Conservation (phyloP, 2,329 filamentous ascomycete species). For the Colletotrichum truncatum region DNA sequence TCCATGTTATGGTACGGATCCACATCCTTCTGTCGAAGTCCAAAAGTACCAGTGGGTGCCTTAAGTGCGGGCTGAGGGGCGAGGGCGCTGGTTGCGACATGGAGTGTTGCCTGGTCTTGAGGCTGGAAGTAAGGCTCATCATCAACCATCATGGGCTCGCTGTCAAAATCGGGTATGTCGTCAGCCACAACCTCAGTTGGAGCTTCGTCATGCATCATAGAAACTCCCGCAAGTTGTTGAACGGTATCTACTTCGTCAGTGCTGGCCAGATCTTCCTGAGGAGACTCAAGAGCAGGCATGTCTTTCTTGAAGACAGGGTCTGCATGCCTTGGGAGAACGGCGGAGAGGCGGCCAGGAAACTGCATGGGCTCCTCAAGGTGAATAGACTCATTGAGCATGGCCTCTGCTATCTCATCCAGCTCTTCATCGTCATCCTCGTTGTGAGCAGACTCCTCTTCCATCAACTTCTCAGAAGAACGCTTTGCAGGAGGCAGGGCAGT, state of each 20-base stretch:
- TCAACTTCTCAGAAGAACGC: conserved; percentile 47
- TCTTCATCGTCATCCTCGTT: conserved; percentile 33
- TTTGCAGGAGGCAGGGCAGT: conserved; percentile 32
- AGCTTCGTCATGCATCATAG: conserved; percentile 22
- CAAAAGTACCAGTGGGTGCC: conserved; percentile 43
- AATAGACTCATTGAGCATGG: conserved; percentile 36
- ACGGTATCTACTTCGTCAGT: background rate
- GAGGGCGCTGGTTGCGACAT: too few species aligned
- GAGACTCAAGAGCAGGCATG: conserved; percentile 36
- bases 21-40: conserved; percentile 58
- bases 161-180: background rate
- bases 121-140: conserved; percentile 38
- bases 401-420: conserved; percentile 34
- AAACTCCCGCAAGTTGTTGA: conserved; percentile 4
- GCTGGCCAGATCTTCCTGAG: background rate
- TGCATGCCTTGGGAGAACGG: conserved; percentile 52
- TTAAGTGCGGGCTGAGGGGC: conserved; percentile 40
- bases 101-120: conserved; percentile 15
- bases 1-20: conserved; percentile 51
- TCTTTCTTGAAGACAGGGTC: conserved; percentile 48
- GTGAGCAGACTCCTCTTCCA: conserved; percentile 40
- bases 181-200: conserved; percentile 1
- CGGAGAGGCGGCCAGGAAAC: conserved; percentile 56
- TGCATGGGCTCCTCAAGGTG: conserved; percentile 45
- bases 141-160: conserved; percentile 33